Evolutionary conservation across 805 yeast species (phyloP), one percentile per base, ranked within the genome.

Genomic region (Candida methanosorbosa): DNA sequence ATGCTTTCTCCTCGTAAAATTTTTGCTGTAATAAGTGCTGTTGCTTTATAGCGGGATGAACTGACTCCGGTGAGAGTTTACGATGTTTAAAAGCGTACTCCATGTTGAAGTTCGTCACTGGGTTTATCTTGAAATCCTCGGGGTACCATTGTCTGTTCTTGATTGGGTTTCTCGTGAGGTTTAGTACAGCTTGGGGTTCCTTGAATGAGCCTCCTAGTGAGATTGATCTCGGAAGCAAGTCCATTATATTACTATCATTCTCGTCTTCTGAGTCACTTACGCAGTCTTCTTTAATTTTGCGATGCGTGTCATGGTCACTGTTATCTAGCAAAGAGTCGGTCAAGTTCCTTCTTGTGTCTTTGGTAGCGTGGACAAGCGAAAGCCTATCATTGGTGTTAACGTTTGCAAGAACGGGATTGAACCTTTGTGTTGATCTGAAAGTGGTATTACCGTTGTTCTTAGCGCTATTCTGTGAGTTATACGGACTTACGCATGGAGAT

Each of bases 111-210:
- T 48, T 46, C 7, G 39, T 36, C 7, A 23, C 34, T 9, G 60
- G 55, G 35, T 59, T 59, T 3, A 54, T 52, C 26, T 45, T 46
- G 44, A 61, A 61, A 34, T 61, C 64, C 36, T 58, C 64, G 3
- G 60, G 54, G 40, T 50, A 56, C 66, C 65, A 60, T 5, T 44
- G 41, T 9, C 55, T 33, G 4, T 45, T 37, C 2, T 49, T 38
- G 9, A 23, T 20, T 3, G 61, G 61, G 37, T 59, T 48, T 3
- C 9, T 16, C 2, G 57, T 41, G 3, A 57, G 34, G 34, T 60
- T 52, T 5, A 54, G 4, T 12, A 24, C 13, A 6, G 15, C 15
- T 17, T 17, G 16, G 12, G n/a, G n/a, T n/a, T n/a, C n/a, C n/a
- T n/a, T n/a, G n/a, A n/a, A n/a, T n/a, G n/a, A n/a, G n/a, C n/a